Conservation (phyloP, 2,329 filamentous ascomycete species). For the Ophiostoma ulmi region DNA sequence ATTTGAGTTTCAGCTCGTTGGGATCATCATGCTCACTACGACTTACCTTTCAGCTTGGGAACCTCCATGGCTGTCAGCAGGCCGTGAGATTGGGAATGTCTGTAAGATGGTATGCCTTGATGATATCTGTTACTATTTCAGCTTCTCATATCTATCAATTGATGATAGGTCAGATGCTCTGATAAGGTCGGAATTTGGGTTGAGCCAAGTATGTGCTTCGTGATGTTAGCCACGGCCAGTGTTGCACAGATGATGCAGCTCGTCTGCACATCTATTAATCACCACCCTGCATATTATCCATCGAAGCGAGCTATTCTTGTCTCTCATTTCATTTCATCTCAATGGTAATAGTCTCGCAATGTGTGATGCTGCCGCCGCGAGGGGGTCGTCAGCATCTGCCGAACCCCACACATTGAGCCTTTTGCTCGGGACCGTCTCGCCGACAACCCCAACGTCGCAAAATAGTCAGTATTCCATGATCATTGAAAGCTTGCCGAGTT, state of each 20-base stretch:
- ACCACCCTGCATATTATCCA: background rate
- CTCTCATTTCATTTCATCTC: background rate
- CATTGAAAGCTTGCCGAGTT: background rate
- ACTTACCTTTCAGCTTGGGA: background rate
- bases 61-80: background rate
- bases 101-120: background rate
- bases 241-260: background rate
- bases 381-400: constrained; percentile 12
- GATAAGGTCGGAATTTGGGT: background rate
- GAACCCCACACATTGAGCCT: background rate
- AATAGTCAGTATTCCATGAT: background rate
- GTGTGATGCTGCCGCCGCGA: background rate
- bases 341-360: background rate
- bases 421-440: background rate
- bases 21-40: background rate
- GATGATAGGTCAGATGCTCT: background rate
- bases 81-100: background rate
- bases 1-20: background rate
- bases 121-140: background rate
- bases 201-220: background rate
- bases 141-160: background rate
- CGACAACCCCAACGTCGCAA: constrained; percentile 1
- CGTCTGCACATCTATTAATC: background rate
- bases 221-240: background rate
- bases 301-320: background rate